Base-by-base conservation (phyloP, 768 basidiomycete species). In the Xerocomus potaroensis region DNA sequence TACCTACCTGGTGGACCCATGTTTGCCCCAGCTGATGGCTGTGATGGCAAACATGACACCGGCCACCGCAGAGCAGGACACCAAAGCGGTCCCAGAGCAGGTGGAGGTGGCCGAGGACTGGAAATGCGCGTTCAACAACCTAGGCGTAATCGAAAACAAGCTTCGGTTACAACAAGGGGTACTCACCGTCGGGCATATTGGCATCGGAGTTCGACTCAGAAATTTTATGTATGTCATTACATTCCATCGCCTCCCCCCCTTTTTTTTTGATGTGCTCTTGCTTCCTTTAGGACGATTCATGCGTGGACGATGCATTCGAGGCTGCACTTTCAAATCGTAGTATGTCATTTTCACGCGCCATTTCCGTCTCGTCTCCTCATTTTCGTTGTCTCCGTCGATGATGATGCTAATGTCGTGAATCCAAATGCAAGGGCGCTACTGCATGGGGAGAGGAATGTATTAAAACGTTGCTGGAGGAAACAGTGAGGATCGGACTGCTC, bases 391-490 rank as follows among this genome's bases (percentile, higher is more conserved):
- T n/a, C n/a, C n/a, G n/a, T n/a, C n/a, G n/a, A n/a, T n/a, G n/a
- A n/a, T n/a, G n/a, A n/a, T n/a, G n/a, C n/a, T n/a, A n/a, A n/a
- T n/a, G n/a, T n/a, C n/a, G n/a, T n/a, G n/a, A n/a, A n/a, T n/a
- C n/a, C n/a, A n/a, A n/a, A n/a, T 41, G 32, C 30, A n/a, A 58
- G 57, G 57, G 53, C 6, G 47, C 53, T 19, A 47, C 53, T 14
- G 57, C 53, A 5, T 59, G 57, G 57, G 57, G 57, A 23, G 53
- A 55, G 30, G 53, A 56, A 27, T 47, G 42, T 21, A 56, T 56
- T 1, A 45, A 41, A 23, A 43, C 27, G 15, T 3, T 58, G 40
- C 37, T 58, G 3, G 47, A 58, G 5, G 57, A 58, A 27, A 59
- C 21, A 0, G 11, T 55, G 14, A 51, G 57, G 18, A 56, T 58